Base-by-base conservation (phyloP, 2,329 filamentous ascomycete species). In the Epichloe elymi region DNA sequence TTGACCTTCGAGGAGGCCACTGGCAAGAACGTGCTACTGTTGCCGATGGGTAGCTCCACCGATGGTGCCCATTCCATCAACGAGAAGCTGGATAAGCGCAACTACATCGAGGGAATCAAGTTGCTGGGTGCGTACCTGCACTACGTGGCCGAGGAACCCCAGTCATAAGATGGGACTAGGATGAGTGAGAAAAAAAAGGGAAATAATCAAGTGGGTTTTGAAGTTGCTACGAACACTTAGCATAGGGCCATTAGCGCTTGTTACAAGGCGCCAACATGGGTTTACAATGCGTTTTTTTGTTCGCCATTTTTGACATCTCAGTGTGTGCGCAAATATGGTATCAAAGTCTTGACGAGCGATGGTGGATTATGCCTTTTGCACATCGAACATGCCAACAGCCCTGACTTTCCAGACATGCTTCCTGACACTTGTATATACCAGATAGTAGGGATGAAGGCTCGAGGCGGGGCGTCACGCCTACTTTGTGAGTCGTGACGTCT, bases 21-120 rank as follows among this genome's bases (percentile, higher is more conserved):
- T 6, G 89, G 90, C 63, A 98, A 98, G 83, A 98, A 97, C 64
- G 91, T 97, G 41, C 74, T 98, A 52, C 74, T 98, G 58, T 72
- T 98, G 59, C 93, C 93, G 35, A 97, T 98, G 93, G 93, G 93
- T 44, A 95, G 87, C 74, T 94, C 87, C 42, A 98, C 91, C 1
- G 93, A 97, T 67, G 90, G 87, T 41, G 93, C 93, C 7, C 93
- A 98, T 72, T 95, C 88, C 36, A 94, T 96, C 70, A 98, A 98
- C 68, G 93, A 97, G 80, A 96, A 95, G 78, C 76, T 98, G 52
- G 93, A 98, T 69, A 89, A 86, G 78, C 82, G 80, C 65, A 98
- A 98, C 72, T 98, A 98, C 68, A 95, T 98, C 63, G 89, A 98
- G 74, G 93, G 93, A 46, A 96, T 87, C 61, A 98, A 98, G 80